A percentile compares a stretch with the other conserved stretches of the same genome.
Evolutionary conservation across 2,329 filamentous ascomycete genomes (phyloP).

Genomic region (Cyclaneusma minus): DNA sequence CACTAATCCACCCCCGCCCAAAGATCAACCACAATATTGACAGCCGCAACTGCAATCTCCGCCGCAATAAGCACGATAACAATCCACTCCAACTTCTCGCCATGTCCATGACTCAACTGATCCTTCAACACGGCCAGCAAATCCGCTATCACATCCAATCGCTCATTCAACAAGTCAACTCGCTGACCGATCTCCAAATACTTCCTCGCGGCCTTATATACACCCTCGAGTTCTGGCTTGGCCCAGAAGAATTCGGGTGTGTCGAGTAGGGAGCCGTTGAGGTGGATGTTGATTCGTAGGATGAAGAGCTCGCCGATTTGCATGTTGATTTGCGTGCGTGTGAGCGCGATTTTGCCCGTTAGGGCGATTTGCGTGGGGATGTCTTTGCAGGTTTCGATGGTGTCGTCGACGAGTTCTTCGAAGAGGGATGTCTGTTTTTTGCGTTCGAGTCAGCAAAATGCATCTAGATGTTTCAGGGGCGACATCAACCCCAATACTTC

Average conservation of each 20-base stretch:
- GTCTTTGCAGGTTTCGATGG: slow-evolving; percentile 83
- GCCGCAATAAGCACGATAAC: slow-evolving; percentile 93
- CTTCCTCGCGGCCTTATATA: slow-evolving; percentile 87
- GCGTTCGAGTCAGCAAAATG: too few relatives aligned
- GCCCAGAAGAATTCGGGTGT: slow-evolving; percentile 98
- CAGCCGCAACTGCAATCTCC: slow-evolving; percentile 80
- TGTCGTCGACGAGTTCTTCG: slow-evolving; percentile 86
- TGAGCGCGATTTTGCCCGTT: slow-evolving; percentile 83
- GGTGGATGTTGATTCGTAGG: slow-evolving; percentile 90
- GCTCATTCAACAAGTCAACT: slow-evolving; percentile 74
- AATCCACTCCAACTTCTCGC: slow-evolving; percentile 81
- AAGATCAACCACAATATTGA: slow-evolving; percentile 91
- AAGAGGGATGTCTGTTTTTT: slow-evolving; percentile 80
- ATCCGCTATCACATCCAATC: slow-evolving; percentile 86
- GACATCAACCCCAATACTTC: neutral
- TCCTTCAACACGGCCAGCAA: slow-evolving; percentile 87
- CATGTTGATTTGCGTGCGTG: slow-evolving; percentile 91
- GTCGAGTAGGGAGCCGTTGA: slow-evolving; percentile 92
- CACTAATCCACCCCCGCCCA: slow-evolving; percentile 51
- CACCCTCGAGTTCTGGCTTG: slow-evolving; percentile 88
- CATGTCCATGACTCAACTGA: slow-evolving; percentile 84
- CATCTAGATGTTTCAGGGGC: neutral
- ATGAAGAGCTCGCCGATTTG: slow-evolving; percentile 98
- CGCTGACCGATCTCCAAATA: slow-evolving; percentile 98
- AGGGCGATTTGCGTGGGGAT: slow-evolving; percentile 84